Base-by-base conservation (phyloP, 345 rosid species). In the Ceriops decandra region DNA sequence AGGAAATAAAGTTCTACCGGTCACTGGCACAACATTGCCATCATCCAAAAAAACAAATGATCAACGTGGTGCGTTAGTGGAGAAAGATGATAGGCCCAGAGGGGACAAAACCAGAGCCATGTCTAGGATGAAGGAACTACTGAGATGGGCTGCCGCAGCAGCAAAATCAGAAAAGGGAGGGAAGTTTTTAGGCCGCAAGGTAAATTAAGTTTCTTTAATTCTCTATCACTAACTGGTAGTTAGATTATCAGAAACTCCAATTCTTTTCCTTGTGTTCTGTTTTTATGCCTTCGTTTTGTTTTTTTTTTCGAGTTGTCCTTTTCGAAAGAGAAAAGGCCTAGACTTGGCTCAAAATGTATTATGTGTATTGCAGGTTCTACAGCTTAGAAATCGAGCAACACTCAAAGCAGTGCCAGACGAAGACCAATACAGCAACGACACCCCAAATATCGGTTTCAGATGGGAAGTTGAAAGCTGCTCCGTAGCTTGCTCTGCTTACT, bases 391-490 rank as follows among this genome's bases (percentile, higher is more conserved):
- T 56, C 80, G 83, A 73, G 78, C 71, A 66, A 67, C 83, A 0
- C 66, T 77, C 7, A 89, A 87, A 74, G 74, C 85, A 28, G 81
- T 82, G n/a, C 71, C 82, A 42, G 87, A 86, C 65, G 74, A 79
- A 62, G 85, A 85, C 31, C 79, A 74, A 51, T 66, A 73, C 7
- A 87, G 85, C 83, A 72, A 46, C 35, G 93, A 85, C 20, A 88
- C 91, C 33, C 85, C 86, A 2, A 87, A 84, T 74, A 86, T 90
- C 64, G 90, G 97, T 68, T 79, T 92, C 67, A 76, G 89, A 73
- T 87, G 96, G 96, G 93, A 92, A 35, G 79, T 77, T 49, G 93
- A 90, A 51, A 90, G 92, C 77, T 79, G 82, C 77, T 84, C 86
- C 72, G 80, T 88, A 22, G 27, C 67, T n/a, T 81, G 87, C 58